Evolutionary conservation across 2,329 filamentous ascomycete genomes (phyloP), one percentile per base, ranked within the genome.

Genomic region (Geoglossum cookeanum): DNA sequence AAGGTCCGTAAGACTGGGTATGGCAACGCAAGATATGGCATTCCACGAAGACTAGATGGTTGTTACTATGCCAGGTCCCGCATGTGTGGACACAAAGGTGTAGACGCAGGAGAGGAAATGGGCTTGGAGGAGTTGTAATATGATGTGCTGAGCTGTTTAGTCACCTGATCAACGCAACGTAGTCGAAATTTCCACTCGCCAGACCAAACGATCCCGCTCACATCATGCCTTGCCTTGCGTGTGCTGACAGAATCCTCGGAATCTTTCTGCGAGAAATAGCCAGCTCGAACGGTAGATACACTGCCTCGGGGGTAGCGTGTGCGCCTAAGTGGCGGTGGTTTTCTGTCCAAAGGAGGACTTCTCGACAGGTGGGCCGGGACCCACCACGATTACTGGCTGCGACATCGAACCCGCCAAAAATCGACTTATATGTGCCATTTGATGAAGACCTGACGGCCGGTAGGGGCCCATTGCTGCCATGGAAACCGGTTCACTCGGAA

Each of bases 221-320:
- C 6, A 76, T 78, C n/a, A 83, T 80, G 3, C 81, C 84, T 82
- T 69, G 69, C 15, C 17, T 42, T 35, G 17, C 51, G 15, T 45
- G 49, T 55, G 48, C 33, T 3, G 42, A 27, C 8, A 55, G 15
- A 44, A 17, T 44, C 4, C n/a, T 30, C 4, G 29, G 54, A 29
- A 45, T 45, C 35, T 44, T 44, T 33, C 32, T 49, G 22, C 44
- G 32, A 27, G 32, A 35, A 4, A 32, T 33, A 30, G 32, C 33
- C 17, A 30, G 30, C 39, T 15, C 47, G 15, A 37, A 47, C 6
- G 30, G 17, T 9, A 37, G 8, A 17, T n/a, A 35, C 17, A 9
- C n/a, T 22, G 4, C 33, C 7, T 33, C 30, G 30, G 37, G 49
- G 22, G 9, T 35, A 11, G 4, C 49, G n/a, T 15, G 22, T 37